phyloP scores from a whole-genome alignment of 768 basidiomycete genomes.

The Leucogyrophana mollusca region DNA sequence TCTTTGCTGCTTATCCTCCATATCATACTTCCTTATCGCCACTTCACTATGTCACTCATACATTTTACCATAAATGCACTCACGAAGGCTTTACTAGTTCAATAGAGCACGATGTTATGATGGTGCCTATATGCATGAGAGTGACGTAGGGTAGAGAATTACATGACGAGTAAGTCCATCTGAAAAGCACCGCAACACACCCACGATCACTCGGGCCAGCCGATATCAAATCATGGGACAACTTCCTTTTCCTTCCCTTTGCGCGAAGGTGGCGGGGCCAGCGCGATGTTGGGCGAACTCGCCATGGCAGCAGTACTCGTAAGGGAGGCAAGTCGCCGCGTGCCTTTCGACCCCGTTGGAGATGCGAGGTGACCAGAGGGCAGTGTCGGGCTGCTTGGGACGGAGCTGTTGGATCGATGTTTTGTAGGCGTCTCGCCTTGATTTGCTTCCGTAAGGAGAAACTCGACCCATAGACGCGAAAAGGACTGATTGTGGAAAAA shows the following conservation, averaged over 20 bases:
- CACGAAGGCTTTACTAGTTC: too few relatives aligned
- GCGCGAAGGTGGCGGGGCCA: constrained; percentile 34
- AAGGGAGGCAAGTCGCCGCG: constrained; percentile 39
- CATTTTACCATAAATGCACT: too few relatives aligned
- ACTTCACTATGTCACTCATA: too few relatives aligned
- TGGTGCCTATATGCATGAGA: too few relatives aligned
- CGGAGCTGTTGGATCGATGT: constrained; percentile 32
- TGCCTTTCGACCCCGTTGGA: constrained; percentile 26
- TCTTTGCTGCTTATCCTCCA: too few relatives aligned
- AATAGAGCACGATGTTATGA: too few relatives aligned
- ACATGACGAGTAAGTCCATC: too few relatives aligned
- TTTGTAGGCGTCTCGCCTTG: constrained; percentile 32
- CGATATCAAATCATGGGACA: constrained; percentile 4
- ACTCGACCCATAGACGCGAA: constrained; percentile 97
- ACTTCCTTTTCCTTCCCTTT: constrained; percentile 49
- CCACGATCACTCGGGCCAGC: constrained; percentile 1
- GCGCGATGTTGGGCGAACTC: constrained; percentile 39
- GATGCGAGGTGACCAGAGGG: constrained; percentile 23
- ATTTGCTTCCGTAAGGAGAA: constrained; percentile 87
- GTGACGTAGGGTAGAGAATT: too few relatives aligned
- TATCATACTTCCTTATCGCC: too few relatives aligned
- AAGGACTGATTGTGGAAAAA: constrained; percentile 65
- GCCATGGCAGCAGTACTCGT: constrained; percentile 30
- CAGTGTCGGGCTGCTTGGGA: constrained; percentile 36
- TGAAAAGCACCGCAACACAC: too few relatives aligned